Evolutionary conservation across 75 land plant genomes (phyloP).

Genomic region (Isoetes taiwanensis): DNA sequence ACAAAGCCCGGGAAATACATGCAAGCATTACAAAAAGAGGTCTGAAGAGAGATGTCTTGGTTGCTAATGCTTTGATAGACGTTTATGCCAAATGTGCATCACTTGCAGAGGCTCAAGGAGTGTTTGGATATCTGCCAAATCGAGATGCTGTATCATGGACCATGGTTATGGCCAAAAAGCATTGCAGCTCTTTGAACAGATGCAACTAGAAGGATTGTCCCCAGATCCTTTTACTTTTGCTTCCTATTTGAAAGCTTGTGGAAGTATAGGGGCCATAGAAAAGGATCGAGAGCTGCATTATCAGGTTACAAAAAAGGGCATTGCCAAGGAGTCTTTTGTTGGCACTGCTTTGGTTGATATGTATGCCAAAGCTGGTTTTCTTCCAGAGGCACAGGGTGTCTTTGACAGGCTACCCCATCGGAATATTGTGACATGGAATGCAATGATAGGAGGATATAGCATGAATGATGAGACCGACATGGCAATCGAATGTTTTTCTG

Average conservation of each 20-base stretch:
- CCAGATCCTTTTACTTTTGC: not conserved
- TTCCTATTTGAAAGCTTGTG: not conserved
- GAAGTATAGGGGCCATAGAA: not conserved
- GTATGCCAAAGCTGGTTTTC: not conserved
- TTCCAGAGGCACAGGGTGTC: not conserved
- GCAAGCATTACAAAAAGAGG: slow-evolving; percentile 16
- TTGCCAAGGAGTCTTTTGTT: not conserved
- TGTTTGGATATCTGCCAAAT: slow-evolving; percentile 1
- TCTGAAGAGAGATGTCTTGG: too few species aligned
- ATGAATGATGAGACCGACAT: not conserved
- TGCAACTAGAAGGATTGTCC: not conserved
- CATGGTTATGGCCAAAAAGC: not conserved
- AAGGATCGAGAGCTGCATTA: not conserved
- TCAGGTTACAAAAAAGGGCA: not conserved
- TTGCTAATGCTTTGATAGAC: too few species aligned
- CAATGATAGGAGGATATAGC: not conserved
- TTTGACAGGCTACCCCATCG: not conserved
- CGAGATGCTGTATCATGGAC: not conserved
- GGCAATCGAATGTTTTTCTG: not conserved
- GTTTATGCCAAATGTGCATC: not conserved
- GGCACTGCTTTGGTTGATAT: slow-evolving; percentile 1
- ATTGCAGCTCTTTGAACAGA: not conserved
- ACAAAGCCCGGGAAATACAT: too few species aligned
- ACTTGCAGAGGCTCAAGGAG: not conserved
- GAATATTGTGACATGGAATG: not conserved